Percentiles rank a stretch among this genome's conserved stretches.
phyloP scores from a whole-genome alignment of 164 flowering plant species.

The Magnolia officinalis region DNA sequence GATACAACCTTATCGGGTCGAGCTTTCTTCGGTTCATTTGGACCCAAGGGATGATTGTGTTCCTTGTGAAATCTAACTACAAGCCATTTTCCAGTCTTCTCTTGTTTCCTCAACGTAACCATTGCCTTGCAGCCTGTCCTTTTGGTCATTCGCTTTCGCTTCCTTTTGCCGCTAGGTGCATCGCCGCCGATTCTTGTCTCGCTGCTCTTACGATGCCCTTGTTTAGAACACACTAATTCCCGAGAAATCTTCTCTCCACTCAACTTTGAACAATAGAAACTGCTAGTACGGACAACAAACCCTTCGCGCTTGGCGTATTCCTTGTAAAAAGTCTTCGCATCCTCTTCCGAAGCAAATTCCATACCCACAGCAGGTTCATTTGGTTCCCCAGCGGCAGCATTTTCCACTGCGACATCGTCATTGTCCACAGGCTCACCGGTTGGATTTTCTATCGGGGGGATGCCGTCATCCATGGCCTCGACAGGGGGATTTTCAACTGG shows the following conservation, averaged over 20 bases:
- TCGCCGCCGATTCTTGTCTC: background rate
- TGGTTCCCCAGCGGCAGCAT: background rate
- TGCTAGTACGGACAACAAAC: slow-evolving; percentile 6
- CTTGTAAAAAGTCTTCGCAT: slow-evolving; percentile 13
- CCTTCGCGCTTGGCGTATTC: slow-evolving; percentile 11
- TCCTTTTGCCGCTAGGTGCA: background rate
- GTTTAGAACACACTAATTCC: slow-evolving; percentile 14
- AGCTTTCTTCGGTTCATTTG: background rate
- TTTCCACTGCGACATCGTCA: background rate
- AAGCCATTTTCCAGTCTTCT: slow-evolving; percentile 14
- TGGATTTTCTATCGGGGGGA: slow-evolving; percentile 7
- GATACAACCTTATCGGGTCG: background rate
- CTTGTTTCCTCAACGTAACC: slow-evolving; percentile 10
- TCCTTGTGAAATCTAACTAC: slow-evolving; percentile 8
- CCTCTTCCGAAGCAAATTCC: slow-evolving; percentile 12
- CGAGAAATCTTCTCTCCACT: slow-evolving; percentile 1
- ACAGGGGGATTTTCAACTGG: background rate
- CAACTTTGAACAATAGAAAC: slow-evolving; percentile 8
- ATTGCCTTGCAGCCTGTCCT: slow-evolving; percentile 13
- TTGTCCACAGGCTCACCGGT: background rate
- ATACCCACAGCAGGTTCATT: slow-evolving; percentile 15
- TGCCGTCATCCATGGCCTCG: background rate
- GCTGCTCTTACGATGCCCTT: slow-evolving; percentile 2
- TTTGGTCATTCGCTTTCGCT: slow-evolving; percentile 4
- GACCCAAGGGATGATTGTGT: slow-evolving; percentile 9